Conservation (phyloP, 768 basidiomycete genomes). For the Mycena galopus region DNA sequence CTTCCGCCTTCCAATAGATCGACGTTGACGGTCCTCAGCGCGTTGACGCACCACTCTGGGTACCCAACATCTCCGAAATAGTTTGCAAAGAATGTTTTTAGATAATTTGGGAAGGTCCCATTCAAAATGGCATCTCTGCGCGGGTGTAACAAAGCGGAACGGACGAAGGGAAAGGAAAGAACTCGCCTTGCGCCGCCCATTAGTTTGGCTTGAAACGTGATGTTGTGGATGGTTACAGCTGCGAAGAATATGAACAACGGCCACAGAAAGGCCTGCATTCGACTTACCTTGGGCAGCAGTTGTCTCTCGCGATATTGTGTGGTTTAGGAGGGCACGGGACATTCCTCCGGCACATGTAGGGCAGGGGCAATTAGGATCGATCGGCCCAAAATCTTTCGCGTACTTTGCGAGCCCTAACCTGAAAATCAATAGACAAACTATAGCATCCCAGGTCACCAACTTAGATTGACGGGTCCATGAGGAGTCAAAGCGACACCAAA, state of each 20-base stretch:
- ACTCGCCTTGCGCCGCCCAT: constrained; percentile 80
- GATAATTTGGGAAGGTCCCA: constrained; percentile 83
- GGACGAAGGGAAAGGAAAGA: neutral
- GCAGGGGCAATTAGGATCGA: constrained; percentile 86
- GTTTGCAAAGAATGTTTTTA: constrained; percentile 78
- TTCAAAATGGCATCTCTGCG: constrained; percentile 75
- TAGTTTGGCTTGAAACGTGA: constrained; percentile 87
- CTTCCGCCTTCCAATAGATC: constrained; percentile 78
- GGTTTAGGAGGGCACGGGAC: constrained; percentile 82
- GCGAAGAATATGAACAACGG: constrained; percentile 20
- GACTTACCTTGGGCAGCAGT: constrained; percentile 84
- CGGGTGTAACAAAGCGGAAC: neutral
- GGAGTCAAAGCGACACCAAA: constrained; percentile 92
- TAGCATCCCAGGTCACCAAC: constrained; percentile 54
- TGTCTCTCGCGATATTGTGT: constrained; percentile 84
- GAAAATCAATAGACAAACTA: neutral
- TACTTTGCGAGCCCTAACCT: constrained; percentile 75
- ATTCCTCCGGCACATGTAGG: constrained; percentile 82
- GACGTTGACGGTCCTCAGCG: constrained; percentile 84
- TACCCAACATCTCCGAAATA: constrained; percentile 87
- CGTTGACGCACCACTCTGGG: constrained; percentile 91
- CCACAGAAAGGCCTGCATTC: constrained; percentile 23
- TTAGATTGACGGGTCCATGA: constrained; percentile 85
- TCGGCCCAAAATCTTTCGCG: constrained; percentile 74
- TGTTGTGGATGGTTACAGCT: constrained; percentile 88